Percentiles rank a stretch among this genome's conserved stretches.
Evolutionary conservation across 2,329 filamentous ascomycete genomes (phyloP).

Genomic region (Sporothrix pseudoabietina): DNA sequence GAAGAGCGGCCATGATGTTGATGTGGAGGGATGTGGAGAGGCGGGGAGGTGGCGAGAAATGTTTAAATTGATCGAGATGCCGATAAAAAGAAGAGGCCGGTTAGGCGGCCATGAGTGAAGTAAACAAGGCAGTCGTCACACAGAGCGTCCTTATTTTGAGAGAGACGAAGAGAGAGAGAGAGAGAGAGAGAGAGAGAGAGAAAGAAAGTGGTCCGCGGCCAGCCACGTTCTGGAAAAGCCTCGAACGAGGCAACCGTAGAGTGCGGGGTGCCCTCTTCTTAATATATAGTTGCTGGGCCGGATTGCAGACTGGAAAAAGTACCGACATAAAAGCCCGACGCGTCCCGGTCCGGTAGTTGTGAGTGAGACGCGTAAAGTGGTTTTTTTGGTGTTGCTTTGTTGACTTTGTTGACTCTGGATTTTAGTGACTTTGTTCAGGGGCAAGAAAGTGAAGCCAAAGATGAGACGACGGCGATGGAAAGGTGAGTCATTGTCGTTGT

Average conservation of each 20-base stretch:
- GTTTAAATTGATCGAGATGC: not conserved
- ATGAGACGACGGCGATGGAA: not conserved
- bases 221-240: not conserved
- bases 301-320: not conserved
- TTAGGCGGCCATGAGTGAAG: constrained; percentile 18
- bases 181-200: not conserved
- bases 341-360: constrained; percentile 2
- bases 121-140: constrained; percentile 8
- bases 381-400: not conserved
- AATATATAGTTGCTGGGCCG: not conserved
- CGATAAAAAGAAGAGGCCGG: not conserved
- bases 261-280: not conserved
- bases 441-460: not conserved
- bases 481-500: constrained; percentile 1
- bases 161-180: not conserved
- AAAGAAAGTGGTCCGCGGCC: not conserved
- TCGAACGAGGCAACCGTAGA: not conserved
- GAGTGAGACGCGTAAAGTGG: constrained; percentile 10
- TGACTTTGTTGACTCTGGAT: not conserved
- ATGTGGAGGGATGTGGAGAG: not conserved
- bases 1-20: constrained; percentile 37
- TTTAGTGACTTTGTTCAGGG: not conserved
- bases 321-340: not conserved
- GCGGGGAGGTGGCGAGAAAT: not conserved
- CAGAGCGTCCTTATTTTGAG: not conserved